These are phyloP conservation scores for Pleurotus ostreatus DNA, from an alignment of 768 basidiomycete genomes.

Conservation along the genomic window DNA sequence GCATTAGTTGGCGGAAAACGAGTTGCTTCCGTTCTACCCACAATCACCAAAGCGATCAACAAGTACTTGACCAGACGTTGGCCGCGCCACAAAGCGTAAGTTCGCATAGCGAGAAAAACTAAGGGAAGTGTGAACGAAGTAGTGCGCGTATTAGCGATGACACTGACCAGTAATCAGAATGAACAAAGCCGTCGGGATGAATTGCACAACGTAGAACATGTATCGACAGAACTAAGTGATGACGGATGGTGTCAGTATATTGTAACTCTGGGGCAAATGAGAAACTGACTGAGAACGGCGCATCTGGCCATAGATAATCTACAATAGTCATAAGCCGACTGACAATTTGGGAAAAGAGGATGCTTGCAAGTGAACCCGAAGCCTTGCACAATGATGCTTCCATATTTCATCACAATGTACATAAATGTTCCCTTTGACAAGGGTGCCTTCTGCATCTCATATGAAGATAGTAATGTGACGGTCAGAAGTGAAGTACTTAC, in stretches of 20 bases:
- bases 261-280: neutral
- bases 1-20: neutral
- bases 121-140: neutral
- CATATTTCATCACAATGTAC: neutral
- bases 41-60: neutral
- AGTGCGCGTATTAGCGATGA: neutral
- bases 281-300: neutral
- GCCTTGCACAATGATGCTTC: neutral
- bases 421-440: neutral
- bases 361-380: neutral
- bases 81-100: constrained; percentile 1
- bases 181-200: neutral
- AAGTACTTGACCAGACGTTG: neutral
- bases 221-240: neutral
- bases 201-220: neutral
- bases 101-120: constrained; percentile 3
- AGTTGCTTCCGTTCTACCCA: neutral
- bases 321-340: neutral
- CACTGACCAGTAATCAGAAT: neutral
- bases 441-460: neutral
- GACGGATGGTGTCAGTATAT: neutral
- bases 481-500: neutral
- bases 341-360: neutral
- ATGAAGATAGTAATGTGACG: neutral
- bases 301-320: neutral